Evolutionary conservation across 2,329 filamentous ascomycete genomes (phyloP).

Genomic region (Ascochyta pisi): DNA sequence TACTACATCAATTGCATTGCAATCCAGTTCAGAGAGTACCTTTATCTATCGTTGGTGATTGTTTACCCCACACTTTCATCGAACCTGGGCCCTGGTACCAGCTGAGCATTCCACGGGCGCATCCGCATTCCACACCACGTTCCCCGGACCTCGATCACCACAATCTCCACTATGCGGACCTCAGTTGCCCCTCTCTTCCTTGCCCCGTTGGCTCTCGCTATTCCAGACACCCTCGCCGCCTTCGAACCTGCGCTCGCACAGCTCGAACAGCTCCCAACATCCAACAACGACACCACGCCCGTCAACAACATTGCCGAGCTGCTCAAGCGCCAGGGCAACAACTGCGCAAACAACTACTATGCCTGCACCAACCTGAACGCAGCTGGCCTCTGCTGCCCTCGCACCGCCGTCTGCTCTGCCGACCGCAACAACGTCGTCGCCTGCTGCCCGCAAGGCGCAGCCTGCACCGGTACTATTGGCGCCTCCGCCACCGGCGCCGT

Average conservation of each 20-base stretch:
- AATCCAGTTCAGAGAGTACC: neutral
- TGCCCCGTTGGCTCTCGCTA: constrained; percentile 38
- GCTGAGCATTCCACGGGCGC: constrained; percentile 19
- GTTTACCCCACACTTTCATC: constrained; percentile 18
- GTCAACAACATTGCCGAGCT: constrained; percentile 34
- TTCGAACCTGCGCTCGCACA: constrained; percentile 41
- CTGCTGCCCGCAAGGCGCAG: constrained; percentile 65
- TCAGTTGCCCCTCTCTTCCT: constrained; percentile 34
- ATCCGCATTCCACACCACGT: constrained; percentile 28
- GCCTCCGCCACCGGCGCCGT: constrained; percentile 12
- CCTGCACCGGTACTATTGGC: constrained; percentile 63
- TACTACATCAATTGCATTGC: constrained; percentile 5
- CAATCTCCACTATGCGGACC: constrained; percentile 37
- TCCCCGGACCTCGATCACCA: neutral
- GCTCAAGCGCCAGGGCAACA: constrained; percentile 47
- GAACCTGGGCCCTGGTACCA: neutral
- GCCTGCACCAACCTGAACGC: constrained; percentile 61
- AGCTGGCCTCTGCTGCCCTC: constrained; percentile 62
- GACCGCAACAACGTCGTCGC: constrained; percentile 65
- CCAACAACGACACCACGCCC: constrained; percentile 34
- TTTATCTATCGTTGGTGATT: constrained; percentile 4
- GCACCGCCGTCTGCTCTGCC: constrained; percentile 60
- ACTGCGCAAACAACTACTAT: constrained; percentile 61
- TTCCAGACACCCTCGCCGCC: constrained; percentile 36
- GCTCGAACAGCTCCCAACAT: constrained; percentile 23